These are phyloP conservation scores for Sesbania bispinosa DNA, from an alignment of 306 rosid genomes.

Conservation along the genomic window DNA sequence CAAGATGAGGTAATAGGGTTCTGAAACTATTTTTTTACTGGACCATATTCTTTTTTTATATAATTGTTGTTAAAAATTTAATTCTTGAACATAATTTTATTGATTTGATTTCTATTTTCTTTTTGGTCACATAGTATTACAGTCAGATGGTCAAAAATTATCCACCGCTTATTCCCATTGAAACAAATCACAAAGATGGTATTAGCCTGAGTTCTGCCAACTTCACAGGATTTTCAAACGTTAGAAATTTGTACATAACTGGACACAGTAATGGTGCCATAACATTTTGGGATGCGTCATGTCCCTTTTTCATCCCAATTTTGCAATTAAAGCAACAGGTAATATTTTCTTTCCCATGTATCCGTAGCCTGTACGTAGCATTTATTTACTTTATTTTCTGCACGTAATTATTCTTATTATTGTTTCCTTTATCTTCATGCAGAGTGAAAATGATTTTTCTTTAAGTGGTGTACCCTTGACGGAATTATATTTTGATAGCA, in stretches of 20 bases:
- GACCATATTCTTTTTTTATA: not conserved
- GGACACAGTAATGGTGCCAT: conserved; percentile 81
- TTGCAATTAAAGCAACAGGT: conserved; percentile 83
- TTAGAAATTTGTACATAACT: conserved; percentile 68
- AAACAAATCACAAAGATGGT: conserved; percentile 59
- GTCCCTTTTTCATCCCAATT: conserved; percentile 61
- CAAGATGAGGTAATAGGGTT: conserved; percentile 57
- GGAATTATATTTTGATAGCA: conserved; percentile 54
- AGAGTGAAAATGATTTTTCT: conserved; percentile 79
- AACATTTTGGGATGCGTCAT: conserved; percentile 83
- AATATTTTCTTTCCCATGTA: not conserved
- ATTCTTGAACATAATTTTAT: not conserved
- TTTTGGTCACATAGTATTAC: conserved; percentile 51
- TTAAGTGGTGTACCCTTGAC: conserved; percentile 74
- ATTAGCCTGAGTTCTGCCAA: conserved; percentile 36
- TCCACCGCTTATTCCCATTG: conserved; percentile 58
- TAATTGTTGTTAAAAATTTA: not conserved
- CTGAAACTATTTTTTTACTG: not conserved
- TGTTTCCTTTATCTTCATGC: conserved; percentile 26
- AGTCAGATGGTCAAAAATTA: conserved; percentile 43
- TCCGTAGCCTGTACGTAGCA: not conserved
- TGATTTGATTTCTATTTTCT: conserved; percentile 23
- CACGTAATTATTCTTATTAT: not conserved
- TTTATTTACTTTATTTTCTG: not conserved
- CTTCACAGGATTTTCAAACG: conserved; percentile 69